phyloP scores from a whole-genome alignment of 2,329 filamentous ascomycete genomes.

The Phaeoacremonium minimum region DNA sequence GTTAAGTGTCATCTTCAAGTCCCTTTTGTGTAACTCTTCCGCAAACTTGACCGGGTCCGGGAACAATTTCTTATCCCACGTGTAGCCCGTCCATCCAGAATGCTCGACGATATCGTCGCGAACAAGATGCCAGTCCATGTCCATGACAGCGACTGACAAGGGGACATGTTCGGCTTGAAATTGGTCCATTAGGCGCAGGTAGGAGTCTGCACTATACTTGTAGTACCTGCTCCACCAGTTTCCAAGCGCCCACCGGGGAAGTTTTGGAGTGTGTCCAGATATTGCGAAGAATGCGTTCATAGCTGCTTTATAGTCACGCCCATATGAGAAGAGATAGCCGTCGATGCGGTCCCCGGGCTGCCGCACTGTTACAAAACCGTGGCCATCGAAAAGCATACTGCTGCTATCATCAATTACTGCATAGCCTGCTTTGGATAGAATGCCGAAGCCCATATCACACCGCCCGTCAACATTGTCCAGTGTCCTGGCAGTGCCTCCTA shows the following conservation, averaged over 20 bases:
- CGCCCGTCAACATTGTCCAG: conserved; percentile 50
- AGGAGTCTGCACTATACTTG: conserved; percentile 50
- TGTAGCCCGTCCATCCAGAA: conserved; percentile 59
- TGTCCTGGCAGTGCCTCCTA: conserved; percentile 38
- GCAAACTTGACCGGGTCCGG: conserved; percentile 51
- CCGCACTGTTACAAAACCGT: conserved; percentile 47
- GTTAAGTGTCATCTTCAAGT: conserved; percentile 53
- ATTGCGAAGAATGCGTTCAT: conserved; percentile 50
- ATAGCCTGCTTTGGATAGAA: conserved; percentile 46
- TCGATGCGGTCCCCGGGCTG: conserved; percentile 41
- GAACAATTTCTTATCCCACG: conserved; percentile 55
- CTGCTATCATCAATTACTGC: conserved; percentile 48
- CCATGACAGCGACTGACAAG: conserved; percentile 54
- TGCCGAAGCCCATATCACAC: conserved; percentile 41
- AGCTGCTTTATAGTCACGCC: conserved; percentile 49
- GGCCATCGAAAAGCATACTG: conserved; percentile 51
- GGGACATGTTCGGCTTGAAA: conserved; percentile 49
- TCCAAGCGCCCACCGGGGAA: conserved; percentile 55
- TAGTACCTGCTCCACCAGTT: conserved; percentile 67
- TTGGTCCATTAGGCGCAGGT: conserved; percentile 51
- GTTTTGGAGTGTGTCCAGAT: conserved; percentile 49
- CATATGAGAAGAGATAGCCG: conserved; percentile 57
- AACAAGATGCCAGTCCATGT: conserved; percentile 65
- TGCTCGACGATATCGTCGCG: conserved; percentile 30
- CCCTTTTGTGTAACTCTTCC: conserved; percentile 42